Conservation (phyloP, 208 protist species). For the Crithidia bombi region DNA sequence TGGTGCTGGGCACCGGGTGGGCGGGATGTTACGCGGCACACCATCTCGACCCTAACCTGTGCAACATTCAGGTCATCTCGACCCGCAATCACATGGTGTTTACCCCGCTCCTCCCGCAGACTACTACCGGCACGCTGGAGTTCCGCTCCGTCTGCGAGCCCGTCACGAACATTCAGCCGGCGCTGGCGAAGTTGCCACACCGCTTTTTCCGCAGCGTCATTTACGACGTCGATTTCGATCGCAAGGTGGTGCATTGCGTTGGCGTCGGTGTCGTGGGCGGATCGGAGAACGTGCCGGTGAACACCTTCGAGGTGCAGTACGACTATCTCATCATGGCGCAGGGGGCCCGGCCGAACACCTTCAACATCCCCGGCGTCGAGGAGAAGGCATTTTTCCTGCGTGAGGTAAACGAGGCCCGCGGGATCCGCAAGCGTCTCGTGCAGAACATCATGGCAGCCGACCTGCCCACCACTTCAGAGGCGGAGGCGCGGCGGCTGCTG, state of each 20-base stretch:
- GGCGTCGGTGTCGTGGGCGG: slow-evolving; percentile 71
- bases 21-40: slow-evolving; percentile 82
- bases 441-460: slow-evolving; percentile 93
- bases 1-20: slow-evolving; percentile 93
- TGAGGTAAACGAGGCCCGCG: slow-evolving; percentile 87
- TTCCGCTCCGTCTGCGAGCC: slow-evolving; percentile 91
- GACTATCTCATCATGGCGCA: slow-evolving; percentile 93
- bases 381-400: slow-evolving; percentile 92
- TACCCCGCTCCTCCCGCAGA: slow-evolving; percentile 94
- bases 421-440: slow-evolving; percentile 90
- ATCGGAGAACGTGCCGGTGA: slow-evolving; percentile 63
- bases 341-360: slow-evolving; percentile 90
- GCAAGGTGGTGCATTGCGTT: slow-evolving; percentile 77
- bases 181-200: slow-evolving; percentile 79
- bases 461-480: slow-evolving; percentile 73
- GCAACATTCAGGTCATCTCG: slow-evolving; percentile 89
- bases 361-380: slow-evolving; percentile 91
- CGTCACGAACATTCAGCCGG: slow-evolving; percentile 80
- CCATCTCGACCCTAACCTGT: slow-evolving; percentile 73
- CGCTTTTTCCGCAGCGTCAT: slow-evolving; percentile 82
- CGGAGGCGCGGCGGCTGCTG: slow-evolving; percentile 84
- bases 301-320: slow-evolving; percentile 88
- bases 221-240: slow-evolving; percentile 81
- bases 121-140: slow-evolving; percentile 92
- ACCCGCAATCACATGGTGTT: slow-evolving; percentile 95